phyloP scores from a whole-genome alignment of 2,329 filamentous ascomycete species.

The Stylonectria norvegica region DNA sequence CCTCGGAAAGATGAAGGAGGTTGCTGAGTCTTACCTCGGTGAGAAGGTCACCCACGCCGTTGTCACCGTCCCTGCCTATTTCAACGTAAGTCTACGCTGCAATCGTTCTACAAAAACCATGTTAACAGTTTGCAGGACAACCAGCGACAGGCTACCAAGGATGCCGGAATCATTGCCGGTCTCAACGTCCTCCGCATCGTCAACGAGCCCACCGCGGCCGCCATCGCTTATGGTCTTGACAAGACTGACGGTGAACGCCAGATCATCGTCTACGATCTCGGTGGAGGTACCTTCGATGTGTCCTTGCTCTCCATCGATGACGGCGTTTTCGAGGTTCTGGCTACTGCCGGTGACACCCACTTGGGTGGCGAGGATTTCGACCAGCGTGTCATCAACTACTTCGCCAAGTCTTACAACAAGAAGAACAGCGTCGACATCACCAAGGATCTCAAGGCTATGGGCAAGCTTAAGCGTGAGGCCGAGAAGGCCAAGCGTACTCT shows the following conservation, averaged over 20 bases:
- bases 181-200: constrained; percentile 94
- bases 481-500: constrained; percentile 99
- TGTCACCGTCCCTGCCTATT: constrained; percentile 94
- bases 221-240: constrained; percentile 90
- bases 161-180: constrained; percentile 86
- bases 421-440: constrained; percentile 88
- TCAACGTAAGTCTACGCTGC: constrained; percentile 60
- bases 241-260: constrained; percentile 80
- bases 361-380: constrained; percentile 99
- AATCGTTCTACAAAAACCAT: not conserved
- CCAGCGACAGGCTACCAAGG: constrained; percentile 95
- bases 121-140: constrained; percentile 57
- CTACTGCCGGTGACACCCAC: constrained; percentile 95
- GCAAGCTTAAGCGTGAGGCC: constrained; percentile 98
- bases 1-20: constrained; percentile 80
- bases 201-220: constrained; percentile 93
- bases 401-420: constrained; percentile 98
- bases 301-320: constrained; percentile 88
- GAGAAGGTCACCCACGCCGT: constrained; percentile 85
- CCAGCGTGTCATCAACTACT: constrained; percentile 93
- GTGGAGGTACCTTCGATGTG: constrained; percentile 93
- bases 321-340: constrained; percentile 90
- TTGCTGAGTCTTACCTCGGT: constrained; percentile 74
- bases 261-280: constrained; percentile 90
- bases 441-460: constrained; percentile 96